Base-by-base conservation (phyloP, 495 filamentous ascomycete species). In the Pseudomonodictys pantanalensis region DNA sequence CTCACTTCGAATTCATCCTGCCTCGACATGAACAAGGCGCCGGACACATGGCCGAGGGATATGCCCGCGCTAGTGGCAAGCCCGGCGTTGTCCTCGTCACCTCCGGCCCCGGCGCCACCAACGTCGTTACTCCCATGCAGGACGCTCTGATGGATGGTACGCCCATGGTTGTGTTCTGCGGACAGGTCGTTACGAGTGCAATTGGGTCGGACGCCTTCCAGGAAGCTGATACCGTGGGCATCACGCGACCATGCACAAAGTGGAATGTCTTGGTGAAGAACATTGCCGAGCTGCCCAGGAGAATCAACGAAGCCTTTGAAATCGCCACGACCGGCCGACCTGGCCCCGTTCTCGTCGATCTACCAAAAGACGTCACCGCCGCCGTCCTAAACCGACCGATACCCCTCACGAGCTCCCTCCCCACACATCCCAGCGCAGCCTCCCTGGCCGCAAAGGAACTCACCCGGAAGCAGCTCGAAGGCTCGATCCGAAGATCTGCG, bases 221-320 rank as follows among this genome's bases (percentile, higher is more conserved):
- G 68, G 87, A 90, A 70, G 86, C 87, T 20, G 87, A 91, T 69
- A 82, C 89, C 45, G 75, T 89, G 39, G 87, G 87, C 64, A 91
- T 91, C 67, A 86, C 86, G 42, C 76, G 87, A 62, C 78, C 87
- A 25, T 91, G 87, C 74, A 91, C 87, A 48, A 91, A 91, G 76
- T 91, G 87, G 87, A 91, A 91, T 60, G 86, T 90, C 30, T 89
- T 91, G 87, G 83, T 89, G 45, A 89, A 88, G 80, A 84, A 83
- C 67, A 78, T 88, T 47, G 87, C 87, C 30, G 87, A 91, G 69
- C 72, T 91, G 41, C 87, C 87, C n/a, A 77, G 83, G 41, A 76
- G 87, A 42, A 91, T 91, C 65, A 90, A 90, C 66, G 87, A 91
- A 71, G 87, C 87, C n/a, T 91, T 91, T 68, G 87, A 91, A 73